Conservation (phyloP, 2,329 filamentous ascomycete species). For the Epichloe typhina region DNA sequence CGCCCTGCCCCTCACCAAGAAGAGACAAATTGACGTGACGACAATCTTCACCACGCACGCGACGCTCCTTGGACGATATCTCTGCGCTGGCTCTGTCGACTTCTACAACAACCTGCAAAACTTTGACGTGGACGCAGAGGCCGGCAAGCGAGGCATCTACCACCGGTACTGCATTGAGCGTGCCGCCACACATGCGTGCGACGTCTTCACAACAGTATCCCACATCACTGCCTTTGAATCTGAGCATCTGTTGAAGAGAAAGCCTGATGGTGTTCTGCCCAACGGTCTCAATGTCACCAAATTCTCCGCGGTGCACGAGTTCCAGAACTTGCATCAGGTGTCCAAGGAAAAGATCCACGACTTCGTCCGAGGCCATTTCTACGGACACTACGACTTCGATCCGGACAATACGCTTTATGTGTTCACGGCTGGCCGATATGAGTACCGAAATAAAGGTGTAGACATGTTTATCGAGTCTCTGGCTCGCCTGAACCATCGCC, state of each 20-base stretch:
- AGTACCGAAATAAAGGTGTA: constrained; percentile 96
- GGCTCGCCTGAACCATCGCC: constrained; percentile 82
- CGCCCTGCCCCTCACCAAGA: constrained; percentile 81
- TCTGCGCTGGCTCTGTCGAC: constrained; percentile 93
- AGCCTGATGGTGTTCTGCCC: constrained; percentile 89
- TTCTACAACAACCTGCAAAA: constrained; percentile 98
- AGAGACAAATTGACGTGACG: constrained; percentile 87
- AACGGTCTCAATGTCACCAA: constrained; percentile 96
- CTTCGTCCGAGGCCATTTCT: constrained; percentile 96
- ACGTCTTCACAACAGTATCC: constrained; percentile 97
- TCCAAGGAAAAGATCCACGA: constrained; percentile 97
- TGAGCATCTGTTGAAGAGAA: constrained; percentile 92
- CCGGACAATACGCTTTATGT: constrained; percentile 94
- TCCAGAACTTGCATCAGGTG: constrained; percentile 94
- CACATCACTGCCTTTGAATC: constrained; percentile 98
- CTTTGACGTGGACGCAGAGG: constrained; percentile 93
- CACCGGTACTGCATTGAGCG: constrained; percentile 97
- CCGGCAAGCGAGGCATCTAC: constrained; percentile 95
- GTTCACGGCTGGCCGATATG: constrained; percentile 93
- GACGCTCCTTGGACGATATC: constrained; percentile 85
- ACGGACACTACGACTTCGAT: constrained; percentile 95
- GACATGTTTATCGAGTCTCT: constrained; percentile 99
- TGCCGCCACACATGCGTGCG: constrained; percentile 77
- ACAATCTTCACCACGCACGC: constrained; percentile 99
- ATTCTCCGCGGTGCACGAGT: constrained; percentile 96